These are phyloP conservation scores for Cucurbitaria berberidis DNA, from an alignment of 2,329 filamentous ascomycete species.

Conservation along the genomic window DNA sequence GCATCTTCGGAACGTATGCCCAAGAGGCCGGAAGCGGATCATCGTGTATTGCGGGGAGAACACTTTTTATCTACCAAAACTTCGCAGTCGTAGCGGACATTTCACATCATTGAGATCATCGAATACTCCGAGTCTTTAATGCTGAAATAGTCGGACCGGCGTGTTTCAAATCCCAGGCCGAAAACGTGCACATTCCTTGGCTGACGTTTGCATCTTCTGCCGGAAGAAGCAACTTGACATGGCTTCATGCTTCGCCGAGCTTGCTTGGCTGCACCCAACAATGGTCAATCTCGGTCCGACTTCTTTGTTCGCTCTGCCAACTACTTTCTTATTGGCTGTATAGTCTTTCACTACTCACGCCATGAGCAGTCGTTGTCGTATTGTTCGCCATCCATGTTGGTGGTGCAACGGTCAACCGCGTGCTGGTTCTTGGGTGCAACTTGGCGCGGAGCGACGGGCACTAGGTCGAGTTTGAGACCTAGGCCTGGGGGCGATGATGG, in stretches of 20 bases:
- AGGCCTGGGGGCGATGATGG: not conserved
- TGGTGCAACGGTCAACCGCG: constrained; percentile 11
- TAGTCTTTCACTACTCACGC: not conserved
- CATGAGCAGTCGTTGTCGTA: constrained; percentile 3
- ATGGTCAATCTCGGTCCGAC: not conserved
- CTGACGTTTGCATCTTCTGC: constrained; percentile 15
- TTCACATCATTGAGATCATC: not conserved
- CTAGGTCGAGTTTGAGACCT: not conserved
- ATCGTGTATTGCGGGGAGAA: not conserved
- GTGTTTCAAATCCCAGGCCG: not conserved
- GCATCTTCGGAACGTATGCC: not conserved
- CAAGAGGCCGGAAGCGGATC: not conserved
- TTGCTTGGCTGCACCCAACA: constrained; percentile 16
- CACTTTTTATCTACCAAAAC: not conserved
- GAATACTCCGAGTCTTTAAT: not conserved
- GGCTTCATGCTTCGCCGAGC: constrained; percentile 5
- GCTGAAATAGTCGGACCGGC: not conserved
- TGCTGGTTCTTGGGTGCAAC: constrained; percentile 25
- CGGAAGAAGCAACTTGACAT: constrained; percentile 7
- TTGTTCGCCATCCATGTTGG: constrained; percentile 32
- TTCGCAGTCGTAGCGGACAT: not conserved
- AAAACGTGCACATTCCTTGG: constrained; percentile 16
- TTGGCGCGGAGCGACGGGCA: constrained; percentile 8
- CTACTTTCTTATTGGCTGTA: not conserved
- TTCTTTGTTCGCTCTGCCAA: not conserved